Conservation (phyloP, 2,329 filamentous ascomycete species). For the Botrytis pseudocinerea region DNA sequence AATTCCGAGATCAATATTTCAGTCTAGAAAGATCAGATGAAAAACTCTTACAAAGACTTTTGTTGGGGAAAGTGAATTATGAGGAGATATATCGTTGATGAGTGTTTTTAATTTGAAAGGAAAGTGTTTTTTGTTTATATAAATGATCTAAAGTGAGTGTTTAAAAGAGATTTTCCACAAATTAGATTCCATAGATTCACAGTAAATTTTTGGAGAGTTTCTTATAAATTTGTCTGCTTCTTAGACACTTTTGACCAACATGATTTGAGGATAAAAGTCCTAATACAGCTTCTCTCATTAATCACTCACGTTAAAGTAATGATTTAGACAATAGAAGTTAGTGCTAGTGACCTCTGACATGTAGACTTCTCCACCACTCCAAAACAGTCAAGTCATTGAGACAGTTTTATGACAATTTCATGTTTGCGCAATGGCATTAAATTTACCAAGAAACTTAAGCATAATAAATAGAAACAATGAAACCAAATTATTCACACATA, state of each 20-base stretch:
- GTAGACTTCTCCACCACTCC: not conserved
- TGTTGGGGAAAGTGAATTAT: not conserved
- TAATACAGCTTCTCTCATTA: not conserved
- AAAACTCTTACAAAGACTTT: rapidly evolving
- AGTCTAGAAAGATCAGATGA: not conserved
- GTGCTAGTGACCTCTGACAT: not conserved
- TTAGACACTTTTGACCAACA: not conserved
- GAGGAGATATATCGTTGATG: not conserved
- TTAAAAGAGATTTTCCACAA: not conserved
- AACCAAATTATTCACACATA: not conserved
- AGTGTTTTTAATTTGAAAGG: not conserved
- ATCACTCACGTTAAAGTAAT: not conserved
- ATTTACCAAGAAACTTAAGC: not conserved
- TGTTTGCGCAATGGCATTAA: not conserved
- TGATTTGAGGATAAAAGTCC: not conserved
- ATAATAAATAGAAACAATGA: not conserved
- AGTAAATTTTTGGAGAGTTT: not conserved
- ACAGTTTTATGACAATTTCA: not conserved
- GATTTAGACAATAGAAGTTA: not conserved
- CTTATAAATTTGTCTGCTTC: not conserved
- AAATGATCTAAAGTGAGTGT: not conserved
- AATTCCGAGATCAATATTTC: not conserved
- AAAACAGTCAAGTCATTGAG: not conserved
- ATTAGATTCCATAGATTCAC: not conserved
- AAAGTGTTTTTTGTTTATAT: not conserved